These are phyloP conservation scores for Penicillium decumbens DNA, from an alignment of 2,329 filamentous ascomycete species.

Conservation along the genomic window DNA sequence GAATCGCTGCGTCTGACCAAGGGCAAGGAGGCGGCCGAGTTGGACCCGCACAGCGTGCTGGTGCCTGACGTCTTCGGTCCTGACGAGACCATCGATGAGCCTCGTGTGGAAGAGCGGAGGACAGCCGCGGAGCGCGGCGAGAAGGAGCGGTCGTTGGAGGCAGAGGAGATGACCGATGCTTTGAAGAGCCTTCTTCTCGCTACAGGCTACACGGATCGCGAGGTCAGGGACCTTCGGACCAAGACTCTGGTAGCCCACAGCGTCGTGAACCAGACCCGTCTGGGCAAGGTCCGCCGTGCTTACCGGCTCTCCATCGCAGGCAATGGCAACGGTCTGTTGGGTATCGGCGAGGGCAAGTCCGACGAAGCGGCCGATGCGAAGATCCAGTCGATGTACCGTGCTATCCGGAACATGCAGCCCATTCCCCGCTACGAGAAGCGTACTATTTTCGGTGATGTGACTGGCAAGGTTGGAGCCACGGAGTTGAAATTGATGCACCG, in stretches of 20 bases:
- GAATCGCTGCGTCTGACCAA: conserved; percentile 49
- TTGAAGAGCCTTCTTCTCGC: conserved; percentile 53
- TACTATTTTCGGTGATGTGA: conserved; percentile 82
- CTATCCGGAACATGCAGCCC: conserved; percentile 90
- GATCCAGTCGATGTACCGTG: conserved; percentile 70
- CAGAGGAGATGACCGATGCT: conserved; percentile 35
- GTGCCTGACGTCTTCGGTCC: conserved; percentile 50
- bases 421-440: conserved; percentile 84
- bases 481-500: conserved; percentile 75
- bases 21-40: conserved; percentile 48
- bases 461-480: conserved; percentile 81
- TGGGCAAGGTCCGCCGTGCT: conserved; percentile 80
- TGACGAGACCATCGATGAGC: conserved; percentile 34
- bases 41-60: conserved; percentile 47
- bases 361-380: conserved; percentile 64
- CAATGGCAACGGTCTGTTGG: conserved; percentile 78
- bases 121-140: conserved; percentile 26
- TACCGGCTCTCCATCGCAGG: conserved; percentile 79
- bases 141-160: conserved; percentile 26
- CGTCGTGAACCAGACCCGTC: conserved; percentile 89
- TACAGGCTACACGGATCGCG: conserved; percentile 50
- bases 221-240: conserved; percentile 53
- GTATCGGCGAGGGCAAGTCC: conserved; percentile 85
- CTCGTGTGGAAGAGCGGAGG: conserved; percentile 24
- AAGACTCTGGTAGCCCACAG: conserved; percentile 70